phyloP scores from a whole-genome alignment of 2,329 filamentous ascomycete genomes.

The Hyphodiscus sp. region DNA sequence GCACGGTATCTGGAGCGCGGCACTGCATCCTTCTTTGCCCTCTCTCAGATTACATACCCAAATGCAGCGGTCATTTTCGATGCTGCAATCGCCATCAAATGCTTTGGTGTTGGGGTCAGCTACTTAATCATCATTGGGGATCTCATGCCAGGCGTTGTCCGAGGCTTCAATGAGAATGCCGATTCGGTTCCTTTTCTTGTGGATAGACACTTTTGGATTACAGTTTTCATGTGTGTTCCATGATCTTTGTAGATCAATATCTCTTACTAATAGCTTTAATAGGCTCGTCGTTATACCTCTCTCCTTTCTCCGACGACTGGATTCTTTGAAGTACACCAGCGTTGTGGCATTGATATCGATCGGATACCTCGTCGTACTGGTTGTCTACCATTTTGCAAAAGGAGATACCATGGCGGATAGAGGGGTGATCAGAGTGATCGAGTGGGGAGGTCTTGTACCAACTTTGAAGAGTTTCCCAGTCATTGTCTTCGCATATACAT shows the following conservation, averaged over 20 bases:
- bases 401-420: slow-evolving; percentile 70
- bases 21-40: slow-evolving; percentile 85
- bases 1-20: slow-evolving; percentile 89
- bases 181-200: slow-evolving; percentile 66
- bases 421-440: slow-evolving; percentile 67
- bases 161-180: slow-evolving; percentile 65
- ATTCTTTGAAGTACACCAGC: slow-evolving; percentile 96
- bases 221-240: slow-evolving; percentile 74
- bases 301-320: slow-evolving; percentile 82
- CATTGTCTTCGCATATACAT: slow-evolving; percentile 98
- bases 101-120: slow-evolving; percentile 93
- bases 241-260: neutral
- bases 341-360: slow-evolving; percentile 88
- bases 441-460: slow-evolving; percentile 72
- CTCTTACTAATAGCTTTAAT: slow-evolving; percentile 12
- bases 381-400: slow-evolving; percentile 82
- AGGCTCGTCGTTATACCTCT: slow-evolving; percentile 89
- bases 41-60: slow-evolving; percentile 94
- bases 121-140: slow-evolving; percentile 99
- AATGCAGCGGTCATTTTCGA: slow-evolving; percentile 95
- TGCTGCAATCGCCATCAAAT: slow-evolving; percentile 92
- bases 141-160: slow-evolving; percentile 89
- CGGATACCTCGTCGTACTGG: slow-evolving; percentile 85
- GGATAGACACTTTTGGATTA: slow-evolving; percentile 95
- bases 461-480: slow-evolving; percentile 84